Base-by-base conservation (phyloP, 2,329 filamentous ascomycete genomes). In the Pochonia chlamydosporia region DNA sequence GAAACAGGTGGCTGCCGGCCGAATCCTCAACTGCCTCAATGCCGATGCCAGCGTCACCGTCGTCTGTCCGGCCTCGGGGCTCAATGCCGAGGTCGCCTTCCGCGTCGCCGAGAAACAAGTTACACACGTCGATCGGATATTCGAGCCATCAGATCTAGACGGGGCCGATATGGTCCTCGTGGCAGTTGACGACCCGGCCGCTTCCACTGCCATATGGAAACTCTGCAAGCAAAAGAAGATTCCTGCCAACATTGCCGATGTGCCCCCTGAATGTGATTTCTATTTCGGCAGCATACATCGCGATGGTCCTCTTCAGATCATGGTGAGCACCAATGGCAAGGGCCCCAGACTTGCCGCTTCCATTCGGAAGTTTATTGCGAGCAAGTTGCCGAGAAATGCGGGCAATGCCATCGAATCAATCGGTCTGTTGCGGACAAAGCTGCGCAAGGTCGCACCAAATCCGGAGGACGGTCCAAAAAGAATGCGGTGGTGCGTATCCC, bases 241-340 rank as follows among this genome's bases (percentile, higher is more conserved):
- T 54, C 82, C 90, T 5, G 91, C 90, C 48, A 99, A 99, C 67
- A 96, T 99, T 55, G 93, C 93, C 56, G 93, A 99, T 63, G 93
- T 99, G 3, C 93, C 93, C 0, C 80, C 89, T 1, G 93, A 99
- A 66, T 99, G 93, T 68, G 93, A 99, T 63, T 99, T 99, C 64
- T 99, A 96, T 75, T 99, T 99, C 70, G 93, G 93, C 52, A 93
- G 87, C 63, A 85, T 96, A 33, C 89, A 99, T 69, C 85, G 93
- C 43, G 93, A 99, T 64, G 93, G 93, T 0, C 93, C 93, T 5
- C 69, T 99, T 51, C 93, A 99, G 72, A 85, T 99, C 60, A 99
- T 99, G 93, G 92, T 99, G 57, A 95, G 88, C 71, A 99, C 93
- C 30, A 99, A 97, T 64, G 93, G 93, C 44, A 96, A 96, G 63